Percentiles rank a stretch among this genome's conserved stretches.
These are phyloP conservation scores for Groenewaldozyma tartarivorans DNA, from an alignment of 805 yeast species.

Conservation along the genomic window DNA sequence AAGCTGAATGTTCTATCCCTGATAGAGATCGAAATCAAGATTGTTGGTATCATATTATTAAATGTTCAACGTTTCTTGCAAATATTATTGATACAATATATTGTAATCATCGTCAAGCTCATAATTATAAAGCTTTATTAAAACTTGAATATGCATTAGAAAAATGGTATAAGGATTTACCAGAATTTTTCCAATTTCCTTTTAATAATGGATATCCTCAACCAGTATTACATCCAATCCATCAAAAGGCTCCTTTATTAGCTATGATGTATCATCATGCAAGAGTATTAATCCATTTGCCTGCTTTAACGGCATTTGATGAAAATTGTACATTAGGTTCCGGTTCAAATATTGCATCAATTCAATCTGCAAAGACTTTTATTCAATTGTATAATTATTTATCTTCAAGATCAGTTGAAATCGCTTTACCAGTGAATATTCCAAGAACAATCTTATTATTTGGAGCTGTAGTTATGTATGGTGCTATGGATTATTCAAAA, in stretches of 20 bases:
- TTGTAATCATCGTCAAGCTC: constrained; percentile 12
- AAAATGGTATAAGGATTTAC: constrained; percentile 67
- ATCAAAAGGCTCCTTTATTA: constrained; percentile 32
- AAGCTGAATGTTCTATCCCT: constrained; percentile 81
- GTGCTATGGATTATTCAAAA: constrained; percentile 71
- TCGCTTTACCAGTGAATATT: constrained; percentile 24
- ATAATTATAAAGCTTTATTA: constrained; percentile 18
- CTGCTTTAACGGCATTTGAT: constrained; percentile 27
- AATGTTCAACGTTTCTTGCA: constrained; percentile 61
- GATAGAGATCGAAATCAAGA: constrained; percentile 21
- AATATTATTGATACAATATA: constrained; percentile 51
- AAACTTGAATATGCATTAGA: constrained; percentile 59
- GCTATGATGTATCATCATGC: constrained; percentile 53
- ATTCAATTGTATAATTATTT: constrained; percentile 23
- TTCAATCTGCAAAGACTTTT: constrained; percentile 26
- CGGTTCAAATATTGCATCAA: constrained; percentile 24
- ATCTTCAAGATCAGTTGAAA: constrained; percentile 15
- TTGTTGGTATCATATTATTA: constrained; percentile 13
- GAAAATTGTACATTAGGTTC: constrained; percentile 15
- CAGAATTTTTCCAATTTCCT: constrained; percentile 51
- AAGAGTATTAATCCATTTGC: constrained; percentile 53
- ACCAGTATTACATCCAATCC: constrained; percentile 19
- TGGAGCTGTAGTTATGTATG: constrained; percentile 30
- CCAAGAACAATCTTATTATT: constrained; percentile 17
- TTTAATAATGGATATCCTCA: constrained; percentile 28